Conservation (phyloP, 768 basidiomycete genomes). For the Guyanaporus albipodus region DNA sequence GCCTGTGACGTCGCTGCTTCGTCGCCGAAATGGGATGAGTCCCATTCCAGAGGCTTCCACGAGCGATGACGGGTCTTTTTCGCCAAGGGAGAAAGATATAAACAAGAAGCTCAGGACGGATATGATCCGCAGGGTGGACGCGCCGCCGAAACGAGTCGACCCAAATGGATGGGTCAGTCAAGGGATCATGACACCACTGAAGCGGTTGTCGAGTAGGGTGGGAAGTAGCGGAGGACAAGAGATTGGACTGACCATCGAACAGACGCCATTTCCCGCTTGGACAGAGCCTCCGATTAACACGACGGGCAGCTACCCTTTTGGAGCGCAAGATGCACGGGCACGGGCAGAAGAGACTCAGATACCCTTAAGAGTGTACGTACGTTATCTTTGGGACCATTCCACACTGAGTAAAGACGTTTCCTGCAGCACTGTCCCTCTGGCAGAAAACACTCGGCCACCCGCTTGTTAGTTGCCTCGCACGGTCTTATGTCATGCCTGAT, state of each 20-base stretch:
- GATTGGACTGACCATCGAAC: neutral
- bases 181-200: conserved; percentile 30
- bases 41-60: conserved; percentile 21
- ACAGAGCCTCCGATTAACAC: neutral
- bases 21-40: conserved; percentile 26
- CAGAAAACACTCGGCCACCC: neutral
- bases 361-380: conserved; percentile 7
- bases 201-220: conserved; percentile 9
- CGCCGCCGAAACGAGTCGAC: conserved; percentile 62
- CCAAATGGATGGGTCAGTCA: conserved; percentile 72
- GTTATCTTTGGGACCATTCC: neutral
- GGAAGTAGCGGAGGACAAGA: conserved; percentile 3
- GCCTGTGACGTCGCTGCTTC: conserved; percentile 33
- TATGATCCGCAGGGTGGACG: conserved; percentile 76
- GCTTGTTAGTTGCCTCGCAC: conserved; percentile 10
- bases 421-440: conserved; percentile 37
- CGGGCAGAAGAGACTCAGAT: neutral
- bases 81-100: conserved; percentile 24
- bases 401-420: conserved; percentile 8
- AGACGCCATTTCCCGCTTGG: conserved; percentile 2
- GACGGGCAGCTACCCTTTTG: conserved; percentile 2
- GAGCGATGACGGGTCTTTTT: conserved; percentile 14
- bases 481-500: neutral
- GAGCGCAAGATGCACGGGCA: neutral
- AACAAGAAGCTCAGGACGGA: conserved; percentile 47